Evolutionary conservation across 208 protist species (phyloP).

Genomic region (Crithidia sp.): DNA sequence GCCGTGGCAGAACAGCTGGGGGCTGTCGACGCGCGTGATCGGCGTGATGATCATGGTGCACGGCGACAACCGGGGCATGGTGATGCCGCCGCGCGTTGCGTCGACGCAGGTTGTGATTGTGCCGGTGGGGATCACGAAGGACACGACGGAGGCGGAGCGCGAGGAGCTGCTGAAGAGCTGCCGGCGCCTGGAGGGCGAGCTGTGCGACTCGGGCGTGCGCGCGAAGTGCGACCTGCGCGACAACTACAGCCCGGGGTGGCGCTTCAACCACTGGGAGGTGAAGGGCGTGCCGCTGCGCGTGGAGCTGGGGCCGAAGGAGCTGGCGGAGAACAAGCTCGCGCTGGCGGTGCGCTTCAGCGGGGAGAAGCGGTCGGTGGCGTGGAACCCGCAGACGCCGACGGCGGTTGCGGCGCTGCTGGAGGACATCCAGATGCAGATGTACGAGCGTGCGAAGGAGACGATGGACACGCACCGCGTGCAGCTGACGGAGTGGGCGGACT

Average conservation of each 20-base stretch:
- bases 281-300: constrained; percentile 97
- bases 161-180: constrained; percentile 57
- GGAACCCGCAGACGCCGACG: constrained; percentile 47
- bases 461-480: constrained; percentile 61
- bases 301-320: constrained; percentile 98
- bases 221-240: constrained; percentile 91
- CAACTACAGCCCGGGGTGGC: constrained; percentile 97
- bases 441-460: constrained; percentile 55
- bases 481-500: constrained; percentile 90
- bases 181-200: constrained; percentile 59
- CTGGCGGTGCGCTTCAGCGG: constrained; percentile 74
- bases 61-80: constrained; percentile 98
- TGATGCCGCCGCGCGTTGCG: constrained; percentile 97
- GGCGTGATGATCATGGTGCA: constrained; percentile 99
- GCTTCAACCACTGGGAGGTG: constrained; percentile 99
- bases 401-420: constrained; percentile 66
- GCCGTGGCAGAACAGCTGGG: constrained; percentile 99
- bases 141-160: constrained; percentile 68
- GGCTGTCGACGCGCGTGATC: constrained; percentile 97
- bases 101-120: constrained; percentile 95
- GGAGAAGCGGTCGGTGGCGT: constrained; percentile 64
- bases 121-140: constrained; percentile 90
- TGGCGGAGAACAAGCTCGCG: constrained; percentile 70
- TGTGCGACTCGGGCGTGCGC: constrained; percentile 84
- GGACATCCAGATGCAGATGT: constrained; percentile 92